Evolutionary conservation across 2,329 filamentous ascomycete species (phyloP).

Genomic region (Calonectria pauciramosa): DNA sequence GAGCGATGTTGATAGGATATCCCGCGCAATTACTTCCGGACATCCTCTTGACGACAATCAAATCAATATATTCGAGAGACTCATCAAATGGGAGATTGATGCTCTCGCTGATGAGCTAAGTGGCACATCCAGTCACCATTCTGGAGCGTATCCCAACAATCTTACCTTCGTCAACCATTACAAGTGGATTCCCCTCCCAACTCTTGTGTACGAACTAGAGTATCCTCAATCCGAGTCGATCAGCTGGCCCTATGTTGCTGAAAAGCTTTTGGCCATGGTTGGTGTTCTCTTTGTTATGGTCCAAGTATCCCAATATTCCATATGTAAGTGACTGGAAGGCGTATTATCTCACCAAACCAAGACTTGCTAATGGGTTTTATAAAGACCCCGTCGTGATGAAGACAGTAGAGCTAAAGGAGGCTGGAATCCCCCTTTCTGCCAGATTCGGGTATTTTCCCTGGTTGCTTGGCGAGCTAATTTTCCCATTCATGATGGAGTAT

Average conservation of each 20-base stretch:
- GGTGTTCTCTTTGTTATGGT: conserved; percentile 85
- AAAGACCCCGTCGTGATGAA: conserved; percentile 77
- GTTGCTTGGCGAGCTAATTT: conserved; percentile 81
- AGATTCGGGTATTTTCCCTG: conserved; percentile 79
- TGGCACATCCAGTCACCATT: conserved; percentile 68
- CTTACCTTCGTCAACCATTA: conserved; percentile 75
- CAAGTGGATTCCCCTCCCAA: conserved; percentile 82
- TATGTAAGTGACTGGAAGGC: conserved; percentile 59
- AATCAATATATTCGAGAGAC: conserved; percentile 72
- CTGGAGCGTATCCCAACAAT: conserved; percentile 76
- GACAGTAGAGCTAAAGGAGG: conserved; percentile 76
- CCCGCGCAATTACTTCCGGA: conserved; percentile 71
- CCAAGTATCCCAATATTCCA: conserved; percentile 80
- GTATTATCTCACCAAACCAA: background rate
- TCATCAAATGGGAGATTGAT: conserved; percentile 77
- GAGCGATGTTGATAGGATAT: conserved; percentile 71
- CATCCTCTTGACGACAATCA: conserved; percentile 73
- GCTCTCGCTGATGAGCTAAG: conserved; percentile 74
- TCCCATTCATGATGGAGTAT: conserved; percentile 85
- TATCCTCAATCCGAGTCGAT: conserved; percentile 78
- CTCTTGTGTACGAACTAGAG: conserved; percentile 83
- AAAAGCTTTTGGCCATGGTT: conserved; percentile 79
- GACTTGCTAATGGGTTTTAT: conserved; percentile 19
- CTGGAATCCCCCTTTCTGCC: conserved; percentile 70
- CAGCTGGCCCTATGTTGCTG: conserved; percentile 81